phyloP scores from a whole-genome alignment of 2,329 filamentous ascomycete species.

The Trichoderma sp. region DNA sequence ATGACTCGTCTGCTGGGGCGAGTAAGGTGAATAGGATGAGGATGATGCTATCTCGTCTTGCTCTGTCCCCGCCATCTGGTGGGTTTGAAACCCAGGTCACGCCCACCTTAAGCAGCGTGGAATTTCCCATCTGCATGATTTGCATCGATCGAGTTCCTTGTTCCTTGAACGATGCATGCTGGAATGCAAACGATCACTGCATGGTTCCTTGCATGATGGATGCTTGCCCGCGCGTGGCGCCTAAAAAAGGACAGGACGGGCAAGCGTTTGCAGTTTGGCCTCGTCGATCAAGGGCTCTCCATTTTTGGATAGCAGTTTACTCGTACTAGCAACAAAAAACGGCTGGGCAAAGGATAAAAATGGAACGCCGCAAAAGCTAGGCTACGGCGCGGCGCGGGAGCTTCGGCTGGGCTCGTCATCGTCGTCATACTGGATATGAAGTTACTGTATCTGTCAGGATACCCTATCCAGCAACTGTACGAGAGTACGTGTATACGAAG shows the following conservation, averaged over 20 bases:
- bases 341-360: background rate
- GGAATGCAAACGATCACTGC: conserved; percentile 1
- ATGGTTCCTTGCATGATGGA: conserved; percentile 24
- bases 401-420: conserved; percentile 2
- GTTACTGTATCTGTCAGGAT: background rate
- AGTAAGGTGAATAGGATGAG: background rate
- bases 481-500: background rate
- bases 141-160: conserved; percentile 27
- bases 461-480: background rate
- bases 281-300: background rate
- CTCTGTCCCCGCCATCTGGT: background rate
- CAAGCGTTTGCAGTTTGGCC: background rate
- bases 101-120: conserved; percentile 20
- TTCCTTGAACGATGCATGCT: background rate
- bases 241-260: background rate
- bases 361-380: background rate
- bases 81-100: conserved; percentile 26
- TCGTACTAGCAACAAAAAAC: background rate
- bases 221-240: background rate
- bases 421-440: background rate
- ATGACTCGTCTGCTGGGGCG: background rate
- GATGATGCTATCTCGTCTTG: background rate
- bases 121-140: conserved; percentile 29
- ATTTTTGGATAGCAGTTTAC: background rate
- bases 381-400: conserved; percentile 1